phyloP scores from a whole-genome alignment of 2,329 filamentous ascomycete species.

The Falciphora oryzae region DNA sequence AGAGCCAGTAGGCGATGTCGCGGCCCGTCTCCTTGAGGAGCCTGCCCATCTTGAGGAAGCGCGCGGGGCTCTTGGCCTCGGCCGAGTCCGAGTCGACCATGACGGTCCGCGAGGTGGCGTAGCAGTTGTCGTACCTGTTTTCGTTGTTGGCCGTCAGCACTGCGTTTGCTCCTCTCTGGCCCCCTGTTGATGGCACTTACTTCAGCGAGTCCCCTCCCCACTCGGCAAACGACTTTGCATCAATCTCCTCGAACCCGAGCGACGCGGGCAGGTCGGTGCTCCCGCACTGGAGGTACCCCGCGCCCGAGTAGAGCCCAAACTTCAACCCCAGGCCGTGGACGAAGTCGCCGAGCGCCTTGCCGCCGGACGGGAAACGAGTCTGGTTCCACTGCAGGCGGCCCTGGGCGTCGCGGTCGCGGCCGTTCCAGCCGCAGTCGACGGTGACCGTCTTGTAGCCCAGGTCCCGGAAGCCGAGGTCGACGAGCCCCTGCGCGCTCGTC shows the following conservation, averaged over 20 bases:
- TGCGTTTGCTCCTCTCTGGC: neutral
- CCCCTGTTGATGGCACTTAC: conserved; percentile 27
- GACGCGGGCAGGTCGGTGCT: conserved; percentile 36
- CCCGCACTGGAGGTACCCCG: conserved; percentile 38
- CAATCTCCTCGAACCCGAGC: conserved; percentile 37
- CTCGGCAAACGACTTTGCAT: conserved; percentile 33
- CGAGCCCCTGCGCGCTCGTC: conserved; percentile 45
- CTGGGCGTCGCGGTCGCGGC: conserved; percentile 31
- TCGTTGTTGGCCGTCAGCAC: neutral
- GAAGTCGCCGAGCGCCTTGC: conserved; percentile 41
- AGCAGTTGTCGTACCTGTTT: conserved; percentile 43
- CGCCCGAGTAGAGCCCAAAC: conserved; percentile 51
- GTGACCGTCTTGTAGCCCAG: conserved; percentile 52
- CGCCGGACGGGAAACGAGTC: conserved; percentile 43
- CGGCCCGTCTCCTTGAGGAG: conserved; percentile 33
- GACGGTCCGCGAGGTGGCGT: conserved; percentile 33
- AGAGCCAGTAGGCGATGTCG: conserved; percentile 42
- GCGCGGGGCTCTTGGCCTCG: conserved; percentile 31
- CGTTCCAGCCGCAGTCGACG: conserved; percentile 54
- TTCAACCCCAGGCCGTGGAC: conserved; percentile 42
- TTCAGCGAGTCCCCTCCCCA: conserved; percentile 47
- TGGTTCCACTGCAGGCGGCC: conserved; percentile 44
- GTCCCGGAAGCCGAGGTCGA: conserved; percentile 43
- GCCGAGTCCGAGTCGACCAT: conserved; percentile 36
- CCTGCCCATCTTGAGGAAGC: conserved; percentile 41